phyloP scores from a whole-genome alignment of 1,139 yeast genomes.

The Scheffersomyces titani region DNA sequence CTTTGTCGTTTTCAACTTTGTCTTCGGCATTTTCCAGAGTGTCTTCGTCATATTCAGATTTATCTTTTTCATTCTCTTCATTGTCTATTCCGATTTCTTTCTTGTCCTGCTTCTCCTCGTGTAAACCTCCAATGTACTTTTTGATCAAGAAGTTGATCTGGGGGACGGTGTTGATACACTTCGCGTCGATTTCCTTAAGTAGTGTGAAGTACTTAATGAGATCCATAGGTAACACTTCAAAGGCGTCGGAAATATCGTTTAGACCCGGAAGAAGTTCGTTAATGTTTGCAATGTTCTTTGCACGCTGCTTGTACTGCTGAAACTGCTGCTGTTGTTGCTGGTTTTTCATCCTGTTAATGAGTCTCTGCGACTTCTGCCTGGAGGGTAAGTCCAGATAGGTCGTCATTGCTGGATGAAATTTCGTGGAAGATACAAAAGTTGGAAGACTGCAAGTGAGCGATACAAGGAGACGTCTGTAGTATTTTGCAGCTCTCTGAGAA shows the following conservation, averaged over 20 bases:
- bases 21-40: slow-evolving; percentile 8
- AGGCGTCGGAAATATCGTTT: slow-evolving; percentile 87
- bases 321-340: slow-evolving; percentile 28
- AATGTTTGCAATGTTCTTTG: slow-evolving; percentile 34
- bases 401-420: slow-evolving; percentile 12
- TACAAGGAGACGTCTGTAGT: not conserved
- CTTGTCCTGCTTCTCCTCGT: slow-evolving; percentile 13
- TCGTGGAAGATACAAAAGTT: not conserved
- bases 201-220: slow-evolving; percentile 83
- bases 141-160: slow-evolving; percentile 59
- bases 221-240: slow-evolving; percentile 88
- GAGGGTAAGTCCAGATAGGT: slow-evolving; percentile 43
- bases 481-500: not conserved
- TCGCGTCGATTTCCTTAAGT: slow-evolving; percentile 91
- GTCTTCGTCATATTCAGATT: slow-evolving; percentile 17
- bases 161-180: slow-evolving; percentile 78
- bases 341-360: slow-evolving; percentile 35
- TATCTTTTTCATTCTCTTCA: slow-evolving; percentile 23
- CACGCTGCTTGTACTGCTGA: slow-evolving; percentile 35
- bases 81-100: slow-evolving; percentile 3
- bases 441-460: not conserved
- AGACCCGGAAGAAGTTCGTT: slow-evolving; percentile 76
- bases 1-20: not conserved
- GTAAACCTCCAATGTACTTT: slow-evolving; percentile 52
- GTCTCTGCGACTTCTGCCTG: slow-evolving; percentile 51